phyloP scores from a whole-genome alignment of 2,329 filamentous ascomycete genomes.

The Sodiomyces alkalinus region DNA sequence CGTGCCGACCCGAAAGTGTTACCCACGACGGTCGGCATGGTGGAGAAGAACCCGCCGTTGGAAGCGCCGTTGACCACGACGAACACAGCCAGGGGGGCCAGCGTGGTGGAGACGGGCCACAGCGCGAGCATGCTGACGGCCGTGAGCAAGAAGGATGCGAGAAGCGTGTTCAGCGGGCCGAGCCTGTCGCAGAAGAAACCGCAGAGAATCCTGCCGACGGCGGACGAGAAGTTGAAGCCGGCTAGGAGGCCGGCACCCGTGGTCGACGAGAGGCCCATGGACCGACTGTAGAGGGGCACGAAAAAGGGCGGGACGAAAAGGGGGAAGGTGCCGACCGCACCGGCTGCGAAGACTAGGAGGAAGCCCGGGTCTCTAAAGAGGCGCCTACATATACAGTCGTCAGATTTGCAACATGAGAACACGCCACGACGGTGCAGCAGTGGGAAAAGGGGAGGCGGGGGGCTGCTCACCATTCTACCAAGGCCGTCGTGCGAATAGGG shows the following conservation, averaged over 20 bases:
- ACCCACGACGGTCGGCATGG: slow-evolving; percentile 46
- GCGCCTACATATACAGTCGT: too few relatives aligned
- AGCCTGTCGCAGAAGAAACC: slow-evolving; percentile 38
- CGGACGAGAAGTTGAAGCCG: slow-evolving; percentile 45
- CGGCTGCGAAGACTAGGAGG: slow-evolving; percentile 33
- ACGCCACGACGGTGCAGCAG: too few relatives aligned
- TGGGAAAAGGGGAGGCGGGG: background rate
- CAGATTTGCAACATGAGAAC: too few relatives aligned
- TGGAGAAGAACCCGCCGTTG: slow-evolving; percentile 49
- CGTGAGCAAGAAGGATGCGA: slow-evolving; percentile 33
- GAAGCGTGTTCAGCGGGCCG: slow-evolving; percentile 39
- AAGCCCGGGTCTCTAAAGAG: slow-evolving; percentile 38
- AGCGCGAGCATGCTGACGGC: slow-evolving; percentile 43
- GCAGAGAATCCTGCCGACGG: slow-evolving; percentile 37
- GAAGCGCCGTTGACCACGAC: slow-evolving; percentile 43
- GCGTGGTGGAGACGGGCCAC: slow-evolving; percentile 41
- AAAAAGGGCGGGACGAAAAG: slow-evolving; percentile 48
- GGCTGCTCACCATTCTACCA: slow-evolving; percentile 39
- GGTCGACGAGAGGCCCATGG: slow-evolving; percentile 35
- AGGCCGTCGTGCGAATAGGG: slow-evolving; percentile 18
- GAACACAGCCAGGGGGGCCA: slow-evolving; percentile 39
- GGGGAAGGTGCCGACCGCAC: slow-evolving; percentile 41
- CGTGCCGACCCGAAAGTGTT: slow-evolving; percentile 41
- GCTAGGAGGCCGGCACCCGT: slow-evolving; percentile 42
- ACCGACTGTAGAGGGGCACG: slow-evolving; percentile 37